These are phyloP conservation scores for Sarocladiaceae sp. DNA, from an alignment of 2,329 filamentous ascomycete genomes.

Conservation along the genomic window DNA sequence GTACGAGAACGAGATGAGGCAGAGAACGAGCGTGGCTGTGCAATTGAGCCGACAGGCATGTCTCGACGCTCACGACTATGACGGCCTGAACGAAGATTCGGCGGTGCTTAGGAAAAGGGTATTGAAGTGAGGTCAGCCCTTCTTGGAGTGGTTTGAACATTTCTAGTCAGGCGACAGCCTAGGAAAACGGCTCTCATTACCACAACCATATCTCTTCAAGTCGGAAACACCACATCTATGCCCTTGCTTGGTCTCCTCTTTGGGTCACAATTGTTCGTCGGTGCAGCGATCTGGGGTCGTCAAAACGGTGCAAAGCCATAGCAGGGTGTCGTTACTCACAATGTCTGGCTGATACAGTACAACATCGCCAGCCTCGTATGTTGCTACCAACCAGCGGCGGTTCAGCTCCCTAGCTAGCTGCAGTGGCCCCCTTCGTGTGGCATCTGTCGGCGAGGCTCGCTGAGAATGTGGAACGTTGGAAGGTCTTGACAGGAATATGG, in stretches of 20 bases:
- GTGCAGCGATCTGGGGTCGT: background rate
- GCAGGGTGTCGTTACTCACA: too few species aligned
- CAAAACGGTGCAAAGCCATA: too few species aligned
- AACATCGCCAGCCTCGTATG: background rate
- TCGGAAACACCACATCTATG: background rate
- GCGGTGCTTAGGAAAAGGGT: slow-evolving; percentile 24
- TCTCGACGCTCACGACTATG: slow-evolving; percentile 26
- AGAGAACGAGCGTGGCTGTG: slow-evolving; percentile 22
- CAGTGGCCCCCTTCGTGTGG: too few species aligned
- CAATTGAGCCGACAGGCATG: slow-evolving; percentile 27
- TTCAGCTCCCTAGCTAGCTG: background rate
- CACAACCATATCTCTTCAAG: background rate
- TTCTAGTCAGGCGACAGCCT: too few species aligned
- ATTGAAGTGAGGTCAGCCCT: background rate
- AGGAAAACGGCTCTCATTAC: background rate
- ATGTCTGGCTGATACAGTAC: background rate
- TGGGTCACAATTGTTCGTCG: background rate
- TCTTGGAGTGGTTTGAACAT: background rate
- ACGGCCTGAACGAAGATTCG: slow-evolving; percentile 26
- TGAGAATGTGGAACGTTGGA: background rate
- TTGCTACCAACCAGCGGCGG: background rate
- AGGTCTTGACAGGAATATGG: background rate
- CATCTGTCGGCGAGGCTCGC: too few species aligned
- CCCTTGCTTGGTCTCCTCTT: background rate
- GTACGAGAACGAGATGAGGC: slow-evolving; percentile 28